Evolutionary conservation across 1,139 yeast genomes (phyloP).

Genomic region (Kluyveromyces sp.): DNA sequence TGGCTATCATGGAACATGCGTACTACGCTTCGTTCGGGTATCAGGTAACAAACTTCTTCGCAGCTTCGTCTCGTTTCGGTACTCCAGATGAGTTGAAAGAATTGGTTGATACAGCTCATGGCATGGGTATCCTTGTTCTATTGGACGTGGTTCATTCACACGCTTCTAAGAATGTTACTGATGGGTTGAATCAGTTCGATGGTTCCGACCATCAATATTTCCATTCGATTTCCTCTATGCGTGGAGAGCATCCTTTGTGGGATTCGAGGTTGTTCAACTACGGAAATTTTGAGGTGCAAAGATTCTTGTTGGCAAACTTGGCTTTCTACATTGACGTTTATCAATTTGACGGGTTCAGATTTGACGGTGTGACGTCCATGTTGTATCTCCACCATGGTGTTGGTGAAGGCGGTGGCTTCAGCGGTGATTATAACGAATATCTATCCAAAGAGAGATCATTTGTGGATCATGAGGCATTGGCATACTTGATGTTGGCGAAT

Average conservation of each 20-base stretch:
- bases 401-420: conserved; percentile 72
- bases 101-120: conserved; percentile 86
- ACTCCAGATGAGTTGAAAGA: conserved; percentile 92
- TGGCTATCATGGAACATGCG: conserved; percentile 99
- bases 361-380: conserved; percentile 96
- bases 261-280: conserved; percentile 91
- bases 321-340: conserved; percentile 78
- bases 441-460: conserved; percentile 58
- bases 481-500: conserved; percentile 84
- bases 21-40: conserved; percentile 97
- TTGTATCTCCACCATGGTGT: conserved; percentile 87
- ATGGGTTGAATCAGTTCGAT: conserved; percentile 88
- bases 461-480: conserved; percentile 82
- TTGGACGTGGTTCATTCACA: conserved; percentile 94
- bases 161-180: conserved; percentile 88
- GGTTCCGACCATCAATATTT: conserved; percentile 95
- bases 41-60: conserved; percentile 89
- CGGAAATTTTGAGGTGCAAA: conserved; percentile 80
- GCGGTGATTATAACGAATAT: conserved; percentile 91
- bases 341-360: conserved; percentile 89
- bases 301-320: conserved; percentile 82
- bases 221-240: conserved; percentile 45
- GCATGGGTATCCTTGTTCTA: conserved; percentile 76
- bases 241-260: conserved; percentile 89
- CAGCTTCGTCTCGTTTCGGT: conserved; percentile 82